Evolutionary conservation across 345 rosid species (phyloP).

Genomic region (Abelmoschus esculentus): DNA sequence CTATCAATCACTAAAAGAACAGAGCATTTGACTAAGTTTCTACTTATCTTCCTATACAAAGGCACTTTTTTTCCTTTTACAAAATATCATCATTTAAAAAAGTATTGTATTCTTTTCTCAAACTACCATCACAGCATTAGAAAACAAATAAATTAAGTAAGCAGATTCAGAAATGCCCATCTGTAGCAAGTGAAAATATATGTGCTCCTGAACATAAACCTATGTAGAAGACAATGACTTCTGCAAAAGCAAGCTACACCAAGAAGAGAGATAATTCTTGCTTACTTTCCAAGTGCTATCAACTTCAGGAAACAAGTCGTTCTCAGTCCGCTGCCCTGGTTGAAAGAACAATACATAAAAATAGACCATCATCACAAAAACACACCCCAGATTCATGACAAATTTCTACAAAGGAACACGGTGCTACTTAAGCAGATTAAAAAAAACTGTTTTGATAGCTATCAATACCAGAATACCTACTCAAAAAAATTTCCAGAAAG

Average conservation of each 20-base stretch:
- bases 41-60: background rate
- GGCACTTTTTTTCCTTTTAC: background rate
- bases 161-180: background rate
- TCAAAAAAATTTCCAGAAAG: too few relatives aligned
- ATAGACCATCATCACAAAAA: background rate
- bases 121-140: background rate
- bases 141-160: background rate
- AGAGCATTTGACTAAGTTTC: background rate
- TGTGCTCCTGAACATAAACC: background rate
- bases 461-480: too few relatives aligned
- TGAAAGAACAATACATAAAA: constrained; percentile 13
- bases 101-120: background rate
- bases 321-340: constrained; percentile 57
- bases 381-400: background rate
- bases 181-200: background rate
- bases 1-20: background rate
- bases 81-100: background rate
- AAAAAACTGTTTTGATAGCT: background rate
- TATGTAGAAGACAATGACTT: background rate
- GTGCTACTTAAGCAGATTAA: background rate
- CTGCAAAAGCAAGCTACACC: background rate
- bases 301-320: constrained; percentile 83
- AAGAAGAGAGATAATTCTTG: constrained; percentile 20
- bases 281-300: constrained; percentile 91
- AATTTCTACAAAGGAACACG: background rate